phyloP scores from a whole-genome alignment of 2,329 filamentous ascomycete species.

The Mycogone perniciosa region DNA sequence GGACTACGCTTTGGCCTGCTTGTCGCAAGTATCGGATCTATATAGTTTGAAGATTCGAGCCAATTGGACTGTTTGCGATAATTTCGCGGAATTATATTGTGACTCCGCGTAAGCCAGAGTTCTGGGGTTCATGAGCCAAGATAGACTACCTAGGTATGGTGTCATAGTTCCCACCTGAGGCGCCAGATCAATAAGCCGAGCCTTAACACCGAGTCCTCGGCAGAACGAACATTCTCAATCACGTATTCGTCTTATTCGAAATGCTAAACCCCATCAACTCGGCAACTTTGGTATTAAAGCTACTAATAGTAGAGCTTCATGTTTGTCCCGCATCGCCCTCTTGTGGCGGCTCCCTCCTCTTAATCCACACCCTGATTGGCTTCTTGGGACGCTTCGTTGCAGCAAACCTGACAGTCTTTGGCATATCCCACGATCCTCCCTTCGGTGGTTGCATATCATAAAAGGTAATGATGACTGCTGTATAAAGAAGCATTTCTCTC shows the following conservation, averaged over 20 bases:
- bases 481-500: conserved; percentile 30
- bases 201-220: no score
- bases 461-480: conserved; percentile 29
- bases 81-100: conserved; percentile 5
- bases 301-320: background rate
- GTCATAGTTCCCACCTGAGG: conserved; percentile 14
- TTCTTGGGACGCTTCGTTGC: conserved; percentile 23
- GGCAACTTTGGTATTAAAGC: background rate
- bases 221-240: background rate
- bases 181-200: conserved; percentile 1
- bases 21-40: no score
- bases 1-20: no score
- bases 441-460: conserved; percentile 30
- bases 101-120: background rate
- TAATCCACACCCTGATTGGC: conserved; percentile 29
- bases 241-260: background rate
- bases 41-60: background rate
- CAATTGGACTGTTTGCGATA: background rate
- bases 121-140: conserved; percentile 9
- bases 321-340: background rate
- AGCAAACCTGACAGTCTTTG: conserved; percentile 20
- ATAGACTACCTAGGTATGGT: conserved; percentile 2
- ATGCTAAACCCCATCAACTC: background rate
- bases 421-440: conserved; percentile 22
- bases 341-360: conserved; percentile 17